phyloP scores from a whole-genome alignment of 805 yeast genomes.

The Lipomyces orientalis region DNA sequence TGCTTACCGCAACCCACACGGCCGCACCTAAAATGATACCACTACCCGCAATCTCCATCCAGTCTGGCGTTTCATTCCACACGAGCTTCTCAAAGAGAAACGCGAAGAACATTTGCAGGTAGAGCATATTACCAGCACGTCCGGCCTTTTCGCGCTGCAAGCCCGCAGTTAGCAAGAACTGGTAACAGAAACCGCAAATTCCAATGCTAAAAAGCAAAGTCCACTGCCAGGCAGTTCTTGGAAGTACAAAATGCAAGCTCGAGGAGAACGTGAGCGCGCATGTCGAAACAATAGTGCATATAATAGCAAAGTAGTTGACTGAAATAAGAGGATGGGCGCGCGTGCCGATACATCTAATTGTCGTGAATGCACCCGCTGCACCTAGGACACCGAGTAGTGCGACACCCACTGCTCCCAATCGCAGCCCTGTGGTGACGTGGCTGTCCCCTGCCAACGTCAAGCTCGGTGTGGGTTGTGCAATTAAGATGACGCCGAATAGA shows the following conservation, averaged over 20 bases:
- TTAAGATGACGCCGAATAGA: constrained; percentile 73
- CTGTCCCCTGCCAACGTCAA: constrained; percentile 39
- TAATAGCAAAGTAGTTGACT: constrained; percentile 75
- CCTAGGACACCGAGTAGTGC: constrained; percentile 74
- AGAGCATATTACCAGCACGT: constrained; percentile 73
- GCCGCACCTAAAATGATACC: constrained; percentile 71
- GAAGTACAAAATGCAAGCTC: constrained; percentile 62
- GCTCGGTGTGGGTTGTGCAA: constrained; percentile 68
- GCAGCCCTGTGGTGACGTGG: constrained; percentile 57
- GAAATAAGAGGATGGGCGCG: constrained; percentile 80
- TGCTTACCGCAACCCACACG: constrained; percentile 59
- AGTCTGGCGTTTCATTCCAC: constrained; percentile 75
- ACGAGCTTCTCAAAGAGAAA: constrained; percentile 72
- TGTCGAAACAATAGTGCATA: constrained; percentile 61
- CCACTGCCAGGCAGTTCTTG: constrained; percentile 72
- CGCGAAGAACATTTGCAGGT: constrained; percentile 80
- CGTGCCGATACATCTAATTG: constrained; percentile 75
- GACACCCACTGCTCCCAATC: constrained; percentile 66
- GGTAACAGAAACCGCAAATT: constrained; percentile 80
- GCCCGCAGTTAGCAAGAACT: constrained; percentile 78
- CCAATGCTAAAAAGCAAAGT: constrained; percentile 65
- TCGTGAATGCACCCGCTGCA: constrained; percentile 70
- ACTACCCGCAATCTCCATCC: constrained; percentile 73
- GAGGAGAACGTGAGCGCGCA: constrained; percentile 62
- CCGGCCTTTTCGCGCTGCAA: constrained; percentile 82